Base-by-base conservation (phyloP, 352 stramenopile species). In the Globisporangium polare region DNA sequence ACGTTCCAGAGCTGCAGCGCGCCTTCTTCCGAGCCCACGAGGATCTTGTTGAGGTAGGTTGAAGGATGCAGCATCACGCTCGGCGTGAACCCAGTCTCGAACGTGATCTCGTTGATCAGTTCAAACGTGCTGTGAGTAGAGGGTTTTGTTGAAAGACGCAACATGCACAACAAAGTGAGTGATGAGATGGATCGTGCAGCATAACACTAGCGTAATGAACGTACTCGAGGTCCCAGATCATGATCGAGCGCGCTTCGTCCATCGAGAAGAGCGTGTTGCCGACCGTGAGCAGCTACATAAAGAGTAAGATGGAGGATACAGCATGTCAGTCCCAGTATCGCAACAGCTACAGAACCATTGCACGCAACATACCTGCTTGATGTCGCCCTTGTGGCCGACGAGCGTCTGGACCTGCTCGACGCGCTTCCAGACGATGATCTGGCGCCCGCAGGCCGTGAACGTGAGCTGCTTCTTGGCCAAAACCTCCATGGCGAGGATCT, bases 1-100 rank as follows among this genome's bases (percentile, higher is more conserved):
- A 98, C 73, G 70, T 98, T 98, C 88, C 89, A 97, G 20, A 98
- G 73, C 66, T 97, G 73, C 43, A 97, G 64, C 24, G 60, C 42
- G 27, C 94, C 94, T 53, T 96, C 68, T 18, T 89, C 67, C 42
- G 83, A 95, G 45, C 88, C 92, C 13, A 98, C 66, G 18, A 98
- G 63, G 43, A 98, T 77, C 77, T 98, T 98, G 85, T 98, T 98
- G 12, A 98, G 60, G 73, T 98, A 98, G 46, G 93, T 98, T 46
- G 83, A 72, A 22, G 94, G 94, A 68, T 98, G 94, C 64, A 97
- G 60, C 60, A 97, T 83, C 22, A 80, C 74, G 7, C 81, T 86
- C 26, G 86, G 86, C 26, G 79, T 90, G 57, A 94, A 94, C 0
- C 61, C 52, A 6, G 46, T 29, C 2, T 75, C 65, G 46, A 95